Base-by-base conservation (phyloP, 805 yeast species). In the Zygotorulaspora chibaensis region DNA sequence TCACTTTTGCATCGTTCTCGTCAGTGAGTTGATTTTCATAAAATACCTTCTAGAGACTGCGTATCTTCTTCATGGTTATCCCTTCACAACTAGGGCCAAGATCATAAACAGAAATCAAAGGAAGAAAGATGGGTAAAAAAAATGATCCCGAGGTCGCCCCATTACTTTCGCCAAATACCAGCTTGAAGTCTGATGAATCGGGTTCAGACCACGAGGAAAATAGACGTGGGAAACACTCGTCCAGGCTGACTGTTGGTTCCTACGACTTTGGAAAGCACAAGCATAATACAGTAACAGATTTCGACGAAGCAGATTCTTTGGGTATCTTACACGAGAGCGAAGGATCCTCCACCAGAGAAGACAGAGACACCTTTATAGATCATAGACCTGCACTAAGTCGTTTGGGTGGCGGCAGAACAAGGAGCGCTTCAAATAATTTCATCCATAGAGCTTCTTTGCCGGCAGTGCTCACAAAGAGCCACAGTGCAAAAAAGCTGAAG, bases 241-340 rank as follows among this genome's bases (percentile, higher is more conserved):
- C 44, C 7, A 42, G 30, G 29, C 13, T 36, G 17, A 20, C 31
- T 12, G 37, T 13, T 27, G 46, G 37, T n/a, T 30, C 45, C 13
- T 46, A 38, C 23, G 35, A 37, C 12, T 33, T 30, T 15, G 37
- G 44, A 12, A 40, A 31, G 26, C 37, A 38, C 11, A 46, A 38
- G 10, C 42, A 30, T 11, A 13, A 33, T 16, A 33, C 50, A n/a
- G 38, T 48, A 6, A 57, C 61, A 3, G 67, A 63, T 45, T 61
- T 62, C 40, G 66, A 62, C 25, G 59, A 62, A 33, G 57, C 57
- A 1, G 68, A 63, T 38, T 62, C 68, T 1, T 56, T 59, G 62
- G 68, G 68, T 18, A 48, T 63, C 42, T 44, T 63, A 29, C 68
- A 63, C 46, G 68, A 62, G 37, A 51, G 56, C 5, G 57, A 55